Conservation (phyloP, 371 early-diverging fungal genomes). For the Nematocida displodere region DNA sequence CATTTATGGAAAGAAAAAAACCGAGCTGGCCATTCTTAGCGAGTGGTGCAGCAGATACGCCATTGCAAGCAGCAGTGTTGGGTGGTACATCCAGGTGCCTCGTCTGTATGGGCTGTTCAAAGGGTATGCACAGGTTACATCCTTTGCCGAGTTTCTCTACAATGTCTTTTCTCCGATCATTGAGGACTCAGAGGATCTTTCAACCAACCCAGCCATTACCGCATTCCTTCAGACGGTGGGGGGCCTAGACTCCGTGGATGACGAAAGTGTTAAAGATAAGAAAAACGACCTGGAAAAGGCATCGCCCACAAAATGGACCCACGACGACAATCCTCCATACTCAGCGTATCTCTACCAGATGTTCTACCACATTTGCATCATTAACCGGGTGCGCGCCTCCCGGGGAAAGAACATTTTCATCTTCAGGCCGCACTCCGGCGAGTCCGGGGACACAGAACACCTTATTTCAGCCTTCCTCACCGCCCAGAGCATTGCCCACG, state of each 20-base stretch:
- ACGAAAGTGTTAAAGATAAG: conserved; percentile 82
- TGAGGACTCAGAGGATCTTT: conserved; percentile 68
- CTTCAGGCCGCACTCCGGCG: conserved; percentile 87
- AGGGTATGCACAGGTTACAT: conserved; percentile 68
- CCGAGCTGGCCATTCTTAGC: conserved; percentile 87
- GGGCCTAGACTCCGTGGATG: conserved; percentile 92
- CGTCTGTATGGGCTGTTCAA: conserved; percentile 84
- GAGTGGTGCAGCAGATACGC: conserved; percentile 74
- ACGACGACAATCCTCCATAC: conserved; percentile 79
- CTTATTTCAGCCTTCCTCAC: conserved; percentile 81
- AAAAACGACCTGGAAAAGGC: conserved; percentile 76
- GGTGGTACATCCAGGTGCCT: conserved; percentile 91
- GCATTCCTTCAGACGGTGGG: conserved; percentile 83
- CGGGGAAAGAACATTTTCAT: conserved; percentile 74
- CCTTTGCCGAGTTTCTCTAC: conserved; percentile 70
- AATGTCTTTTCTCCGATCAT: conserved; percentile 70
- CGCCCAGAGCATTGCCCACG: conserved; percentile 82
- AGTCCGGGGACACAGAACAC: conserved; percentile 92
- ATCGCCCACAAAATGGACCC: conserved; percentile 74
- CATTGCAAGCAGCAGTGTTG: conserved; percentile 78
- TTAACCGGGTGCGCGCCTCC: conserved; percentile 79
- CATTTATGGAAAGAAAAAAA: conserved; percentile 66
- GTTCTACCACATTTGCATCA: conserved; percentile 76
- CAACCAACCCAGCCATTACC: conserved; percentile 76
- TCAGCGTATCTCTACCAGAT: conserved; percentile 89